Conservation (phyloP, 805 yeast genomes). For the Suhomyces kilbournensis region DNA sequence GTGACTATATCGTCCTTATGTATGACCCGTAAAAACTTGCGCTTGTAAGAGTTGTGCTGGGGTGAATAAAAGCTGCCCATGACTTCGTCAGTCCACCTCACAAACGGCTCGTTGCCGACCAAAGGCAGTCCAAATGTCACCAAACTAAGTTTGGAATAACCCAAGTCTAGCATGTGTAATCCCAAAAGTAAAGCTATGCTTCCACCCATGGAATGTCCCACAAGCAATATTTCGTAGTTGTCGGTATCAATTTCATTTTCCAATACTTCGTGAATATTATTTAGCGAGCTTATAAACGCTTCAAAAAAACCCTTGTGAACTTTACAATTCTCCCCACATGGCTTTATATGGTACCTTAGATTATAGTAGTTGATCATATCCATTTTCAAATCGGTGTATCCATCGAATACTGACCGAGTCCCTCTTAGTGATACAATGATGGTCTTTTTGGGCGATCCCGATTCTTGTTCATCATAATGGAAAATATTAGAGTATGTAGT, state of each 20-base stretch:
- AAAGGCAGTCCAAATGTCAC: slow-evolving; percentile 47
- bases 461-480: slow-evolving; percentile 10
- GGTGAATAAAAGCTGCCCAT: slow-evolving; percentile 27
- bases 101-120: slow-evolving; percentile 38
- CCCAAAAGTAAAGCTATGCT: slow-evolving; percentile 37
- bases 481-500: slow-evolving; percentile 25
- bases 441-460: slow-evolving; percentile 20
- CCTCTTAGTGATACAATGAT: slow-evolving; percentile 39
- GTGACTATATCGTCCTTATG: slow-evolving; percentile 27
- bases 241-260: slow-evolving; percentile 10
- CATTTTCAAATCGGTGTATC: slow-evolving; percentile 37
- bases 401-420: slow-evolving; percentile 40
- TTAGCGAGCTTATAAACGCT: slow-evolving; percentile 27
- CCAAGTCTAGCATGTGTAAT: slow-evolving; percentile 33
- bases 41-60: slow-evolving; percentile 15
- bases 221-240: slow-evolving; percentile 15
- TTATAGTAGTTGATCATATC: slow-evolving; percentile 31
- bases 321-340: slow-evolving; percentile 32
- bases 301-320: slow-evolving; percentile 35
- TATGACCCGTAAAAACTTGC: slow-evolving; percentile 21
- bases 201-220: slow-evolving; percentile 40
- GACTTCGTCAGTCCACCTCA: slow-evolving; percentile 32
- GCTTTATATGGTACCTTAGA: slow-evolving; percentile 18
- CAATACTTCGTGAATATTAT: slow-evolving; percentile 22
- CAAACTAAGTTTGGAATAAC: slow-evolving; percentile 27